A percentile compares a stretch with the other conserved stretches of the same genome.
Conservation (phyloP, 1,139 yeast species). For the Candida glucosophila region DNA sequence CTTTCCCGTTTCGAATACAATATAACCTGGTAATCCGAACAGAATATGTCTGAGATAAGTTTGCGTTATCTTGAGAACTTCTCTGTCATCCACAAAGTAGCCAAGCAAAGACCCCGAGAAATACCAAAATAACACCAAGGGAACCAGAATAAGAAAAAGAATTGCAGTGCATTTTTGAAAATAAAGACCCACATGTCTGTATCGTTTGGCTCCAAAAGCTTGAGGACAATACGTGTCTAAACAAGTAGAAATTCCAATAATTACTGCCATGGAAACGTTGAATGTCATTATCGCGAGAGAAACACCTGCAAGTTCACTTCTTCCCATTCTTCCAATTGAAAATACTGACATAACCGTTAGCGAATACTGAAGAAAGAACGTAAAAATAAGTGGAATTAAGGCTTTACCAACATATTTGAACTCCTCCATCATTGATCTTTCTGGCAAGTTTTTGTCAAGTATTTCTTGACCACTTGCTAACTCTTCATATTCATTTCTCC, state of each 20-base stretch:
- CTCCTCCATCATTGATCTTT: too few species aligned
- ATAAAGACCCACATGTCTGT: slow-evolving; percentile 26
- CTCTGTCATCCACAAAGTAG: slow-evolving; percentile 21
- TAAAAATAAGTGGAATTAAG: slow-evolving; percentile 37
- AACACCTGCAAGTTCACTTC: slow-evolving; percentile 39
- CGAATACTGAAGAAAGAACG: slow-evolving; percentile 43
- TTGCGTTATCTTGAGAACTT: slow-evolving; percentile 24
- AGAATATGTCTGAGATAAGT: slow-evolving; percentile 18
- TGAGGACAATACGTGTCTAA: slow-evolving; percentile 48
- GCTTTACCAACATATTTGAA: slow-evolving; percentile 22
- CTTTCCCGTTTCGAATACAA: slow-evolving; percentile 33
- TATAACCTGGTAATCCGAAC: slow-evolving; percentile 30
- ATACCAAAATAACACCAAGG: slow-evolving; percentile 34
- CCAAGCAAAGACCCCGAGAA: slow-evolving; percentile 20
- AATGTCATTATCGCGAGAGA: slow-evolving; percentile 42
- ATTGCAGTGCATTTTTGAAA: slow-evolving; percentile 33
- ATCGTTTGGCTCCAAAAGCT: slow-evolving; percentile 36
- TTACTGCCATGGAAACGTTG: slow-evolving; percentile 37
- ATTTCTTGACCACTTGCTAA: too few species aligned
- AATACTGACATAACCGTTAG: slow-evolving; percentile 41
- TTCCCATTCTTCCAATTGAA: slow-evolving; percentile 40
- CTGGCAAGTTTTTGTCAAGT: too few species aligned
- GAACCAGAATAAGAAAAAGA: slow-evolving; percentile 23
- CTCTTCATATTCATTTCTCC: too few species aligned
- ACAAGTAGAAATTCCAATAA: slow-evolving; percentile 49